These are phyloP conservation scores for Gossypium anomalum DNA, from an alignment of 345 rosid genomes.

Conservation along the genomic window DNA sequence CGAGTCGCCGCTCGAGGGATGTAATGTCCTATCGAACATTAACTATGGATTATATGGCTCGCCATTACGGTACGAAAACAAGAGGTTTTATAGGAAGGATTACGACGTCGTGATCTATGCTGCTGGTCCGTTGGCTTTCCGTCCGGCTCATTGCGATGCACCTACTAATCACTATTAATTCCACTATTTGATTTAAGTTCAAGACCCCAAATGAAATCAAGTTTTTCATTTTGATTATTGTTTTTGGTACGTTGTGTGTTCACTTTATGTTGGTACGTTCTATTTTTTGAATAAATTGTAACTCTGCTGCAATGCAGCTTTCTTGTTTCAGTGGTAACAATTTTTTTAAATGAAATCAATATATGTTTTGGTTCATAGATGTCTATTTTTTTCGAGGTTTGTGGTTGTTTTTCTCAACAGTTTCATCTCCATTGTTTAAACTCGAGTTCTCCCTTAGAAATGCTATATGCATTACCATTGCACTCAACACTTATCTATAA, in stretches of 20 bases:
- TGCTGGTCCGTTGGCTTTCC: slow-evolving; percentile 89
- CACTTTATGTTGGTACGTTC: background rate
- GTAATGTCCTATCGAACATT: slow-evolving; percentile 65
- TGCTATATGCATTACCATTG: no score
- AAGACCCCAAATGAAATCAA: background rate
- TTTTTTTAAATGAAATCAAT: no score
- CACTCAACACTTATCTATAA: no score
- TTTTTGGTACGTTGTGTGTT: background rate
- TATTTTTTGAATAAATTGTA: slow-evolving; percentile 13
- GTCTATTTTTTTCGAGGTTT: no score
- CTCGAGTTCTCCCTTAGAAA: rapidly evolving
- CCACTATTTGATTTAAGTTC: background rate
- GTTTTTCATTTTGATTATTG: slow-evolving; percentile 6
- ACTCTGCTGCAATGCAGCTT: background rate
- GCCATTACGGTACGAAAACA: slow-evolving; percentile 50
- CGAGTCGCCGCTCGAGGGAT: slow-evolving; percentile 56
- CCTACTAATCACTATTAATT: slow-evolving; percentile 23
- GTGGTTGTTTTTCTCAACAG: no score
- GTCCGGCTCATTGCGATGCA: slow-evolving; percentile 55
- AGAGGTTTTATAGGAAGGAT: slow-evolving; percentile 35
- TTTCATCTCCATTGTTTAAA: no score
- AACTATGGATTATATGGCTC: slow-evolving; percentile 70
- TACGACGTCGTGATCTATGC: slow-evolving; percentile 60
- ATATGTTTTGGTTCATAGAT: no score
- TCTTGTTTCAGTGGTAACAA: background rate